phyloP scores from a whole-genome alignment of 2,329 filamentous ascomycete species.

The Coniochaeta sp. region DNA sequence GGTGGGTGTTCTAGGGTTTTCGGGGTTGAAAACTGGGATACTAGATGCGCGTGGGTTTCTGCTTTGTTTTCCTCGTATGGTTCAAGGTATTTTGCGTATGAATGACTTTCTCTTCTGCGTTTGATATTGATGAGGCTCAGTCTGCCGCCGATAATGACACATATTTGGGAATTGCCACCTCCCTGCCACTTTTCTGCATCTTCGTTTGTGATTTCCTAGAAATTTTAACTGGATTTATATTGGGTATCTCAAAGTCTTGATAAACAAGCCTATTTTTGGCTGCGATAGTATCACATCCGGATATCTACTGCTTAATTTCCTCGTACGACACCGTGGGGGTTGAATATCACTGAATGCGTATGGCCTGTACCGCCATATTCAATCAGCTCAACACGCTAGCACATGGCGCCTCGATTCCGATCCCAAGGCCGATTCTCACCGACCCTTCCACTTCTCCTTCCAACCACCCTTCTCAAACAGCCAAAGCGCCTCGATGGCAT shows the following conservation, averaged over 20 bases:
- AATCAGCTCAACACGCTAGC: no score
- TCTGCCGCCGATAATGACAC: not conserved
- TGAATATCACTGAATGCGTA: no score
- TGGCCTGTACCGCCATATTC: no score
- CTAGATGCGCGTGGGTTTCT: not conserved
- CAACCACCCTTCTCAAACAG: conserved; percentile 66
- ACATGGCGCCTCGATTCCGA: not conserved
- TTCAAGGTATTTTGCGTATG: not conserved
- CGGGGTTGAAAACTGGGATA: not conserved
- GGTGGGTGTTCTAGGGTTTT: not conserved
- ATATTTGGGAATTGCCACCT: not conserved
- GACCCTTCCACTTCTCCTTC: conserved; percentile 56
- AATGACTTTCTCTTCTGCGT: not conserved
- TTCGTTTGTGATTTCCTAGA: not conserved
- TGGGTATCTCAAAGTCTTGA: not conserved
- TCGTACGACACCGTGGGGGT: no score
- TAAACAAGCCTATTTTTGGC: not conserved
- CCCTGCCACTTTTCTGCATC: no score
- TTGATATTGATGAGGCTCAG: not conserved
- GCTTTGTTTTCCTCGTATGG: not conserved
- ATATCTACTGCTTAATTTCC: no score
- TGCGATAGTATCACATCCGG: no score
- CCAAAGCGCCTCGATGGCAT: conserved; percentile 87
- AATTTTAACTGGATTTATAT: not conserved
- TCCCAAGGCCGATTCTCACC: conserved; percentile 4